Evolutionary conservation across 2,329 filamentous ascomycete species (phyloP).

Genomic region (Sporothrix euskadiensis): DNA sequence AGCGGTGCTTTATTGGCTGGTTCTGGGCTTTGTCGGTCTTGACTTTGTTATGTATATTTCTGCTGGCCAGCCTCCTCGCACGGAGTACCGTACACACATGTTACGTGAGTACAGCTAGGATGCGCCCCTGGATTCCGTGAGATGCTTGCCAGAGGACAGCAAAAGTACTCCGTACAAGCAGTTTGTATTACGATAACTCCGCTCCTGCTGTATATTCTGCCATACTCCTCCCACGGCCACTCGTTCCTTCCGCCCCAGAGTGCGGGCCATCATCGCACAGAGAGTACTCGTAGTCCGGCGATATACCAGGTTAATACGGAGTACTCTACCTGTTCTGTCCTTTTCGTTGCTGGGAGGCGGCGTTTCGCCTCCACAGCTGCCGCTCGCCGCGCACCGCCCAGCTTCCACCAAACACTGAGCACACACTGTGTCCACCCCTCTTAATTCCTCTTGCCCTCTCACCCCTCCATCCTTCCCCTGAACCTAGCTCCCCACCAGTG

Average conservation of each 20-base stretch:
- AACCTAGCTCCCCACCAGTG: constrained; percentile 25
- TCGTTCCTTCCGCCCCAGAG: background rate
- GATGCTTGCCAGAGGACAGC: background rate
- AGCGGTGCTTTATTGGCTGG: background rate
- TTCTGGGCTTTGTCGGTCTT: background rate
- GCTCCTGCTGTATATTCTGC: background rate
- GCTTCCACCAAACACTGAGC: constrained; percentile 18
- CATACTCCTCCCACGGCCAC: background rate
- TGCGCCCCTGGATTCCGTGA: background rate
- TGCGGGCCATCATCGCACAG: background rate
- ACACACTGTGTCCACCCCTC: constrained; percentile 22
- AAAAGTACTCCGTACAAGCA: background rate
- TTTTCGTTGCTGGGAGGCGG: background rate
- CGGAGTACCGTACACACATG: constrained; percentile 7
- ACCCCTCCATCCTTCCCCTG: constrained; percentile 23
- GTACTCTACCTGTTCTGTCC: no score
- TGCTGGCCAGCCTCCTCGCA: background rate
- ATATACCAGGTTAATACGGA: background rate
- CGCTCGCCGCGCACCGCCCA: constrained; percentile 18
- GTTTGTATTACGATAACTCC: background rate
- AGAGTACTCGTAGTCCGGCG: background rate
- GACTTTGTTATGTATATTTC: background rate
- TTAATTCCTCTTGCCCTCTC: background rate
- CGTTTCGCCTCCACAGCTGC: constrained; percentile 19
- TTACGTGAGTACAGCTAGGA: constrained; percentile 4